A percentile compares a stretch with the other conserved stretches of the same genome.
Conservation (phyloP, 2,329 filamentous ascomycete species). For the Colletotrichum limetticola region DNA sequence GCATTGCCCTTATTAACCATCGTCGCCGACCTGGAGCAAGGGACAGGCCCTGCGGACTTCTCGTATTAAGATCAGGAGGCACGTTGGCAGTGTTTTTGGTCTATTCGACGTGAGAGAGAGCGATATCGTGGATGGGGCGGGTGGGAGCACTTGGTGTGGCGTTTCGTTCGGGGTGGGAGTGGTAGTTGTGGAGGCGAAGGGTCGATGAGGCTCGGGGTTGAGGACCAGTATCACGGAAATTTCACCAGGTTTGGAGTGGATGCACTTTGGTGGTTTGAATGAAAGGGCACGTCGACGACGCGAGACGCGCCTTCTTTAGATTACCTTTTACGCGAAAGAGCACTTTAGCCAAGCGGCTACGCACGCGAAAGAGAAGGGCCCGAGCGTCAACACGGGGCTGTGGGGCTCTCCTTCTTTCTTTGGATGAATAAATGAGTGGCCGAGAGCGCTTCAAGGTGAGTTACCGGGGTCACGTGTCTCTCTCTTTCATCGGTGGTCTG, state of each 20-base stretch:
- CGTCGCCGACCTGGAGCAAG: conserved; percentile 28
- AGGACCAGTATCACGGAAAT: conserved; percentile 27
- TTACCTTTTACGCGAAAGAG: conserved; percentile 27
- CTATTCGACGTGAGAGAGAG: neutral
- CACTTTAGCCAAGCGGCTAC: conserved; percentile 27
- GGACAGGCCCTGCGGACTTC: conserved; percentile 27
- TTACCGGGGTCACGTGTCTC: neutral
- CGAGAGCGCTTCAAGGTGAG: neutral
- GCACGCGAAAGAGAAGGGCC: conserved; percentile 1
- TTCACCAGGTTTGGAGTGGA: conserved; percentile 28
- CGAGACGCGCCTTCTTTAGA: conserved; percentile 24
- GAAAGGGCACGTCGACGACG: conserved; percentile 33
- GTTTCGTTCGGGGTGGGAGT: neutral
- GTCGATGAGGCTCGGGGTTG: conserved; percentile 21
- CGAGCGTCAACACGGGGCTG: neutral
- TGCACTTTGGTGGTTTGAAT: conserved; percentile 18
- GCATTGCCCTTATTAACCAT: conserved; percentile 63
- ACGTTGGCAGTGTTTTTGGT: conserved; percentile 2
- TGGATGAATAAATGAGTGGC: neutral
- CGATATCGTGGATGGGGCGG: neutral
- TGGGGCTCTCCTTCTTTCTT: neutral
- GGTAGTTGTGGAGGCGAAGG: conserved; percentile 6
- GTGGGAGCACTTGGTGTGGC: neutral
- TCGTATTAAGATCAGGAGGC: conserved; percentile 3
- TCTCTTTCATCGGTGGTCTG: neutral